A percentile compares a stretch with the other conserved stretches of the same genome.
Evolutionary conservation across 1,284 basidiomycete species (phyloP).

Genomic region (Ustilago shanxiensis): DNA sequence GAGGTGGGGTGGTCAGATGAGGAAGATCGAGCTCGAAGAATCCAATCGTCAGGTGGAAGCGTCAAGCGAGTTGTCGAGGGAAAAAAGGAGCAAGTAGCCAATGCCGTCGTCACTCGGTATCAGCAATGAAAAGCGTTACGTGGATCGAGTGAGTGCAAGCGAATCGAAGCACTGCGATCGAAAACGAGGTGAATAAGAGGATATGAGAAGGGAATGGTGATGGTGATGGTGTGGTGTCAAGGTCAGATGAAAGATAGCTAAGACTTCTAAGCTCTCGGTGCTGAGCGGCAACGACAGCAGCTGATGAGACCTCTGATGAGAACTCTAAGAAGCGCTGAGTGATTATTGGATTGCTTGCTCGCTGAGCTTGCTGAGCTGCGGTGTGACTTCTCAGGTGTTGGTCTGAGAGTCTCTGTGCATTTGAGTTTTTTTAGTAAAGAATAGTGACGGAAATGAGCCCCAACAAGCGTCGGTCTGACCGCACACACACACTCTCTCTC

Average conservation of each 20-base stretch:
- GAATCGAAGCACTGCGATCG: conserved; percentile 18
- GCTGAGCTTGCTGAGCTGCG: neutral
- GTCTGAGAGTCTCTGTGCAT: neutral
- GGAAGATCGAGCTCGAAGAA: conserved; percentile 21
- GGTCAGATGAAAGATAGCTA: neutral
- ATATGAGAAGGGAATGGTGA: conserved; percentile 13
- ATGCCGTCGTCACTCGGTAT: conserved; percentile 53
- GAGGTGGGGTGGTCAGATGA: conserved; percentile 1
- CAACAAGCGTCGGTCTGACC: conserved; percentile 28
- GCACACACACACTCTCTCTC: too few species aligned
- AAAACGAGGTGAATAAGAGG: conserved; percentile 9
- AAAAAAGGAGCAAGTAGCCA: conserved; percentile 20
- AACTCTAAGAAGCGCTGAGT: neutral
- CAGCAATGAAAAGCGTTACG: conserved; percentile 14
- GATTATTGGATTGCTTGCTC: neutral
- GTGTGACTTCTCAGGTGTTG: conserved; percentile 7
- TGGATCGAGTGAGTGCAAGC: conserved; percentile 9
- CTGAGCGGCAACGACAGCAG: neutral
- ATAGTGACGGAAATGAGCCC: conserved; percentile 14
- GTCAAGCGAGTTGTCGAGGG: conserved; percentile 21
- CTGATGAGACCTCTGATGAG: conserved; percentile 1
- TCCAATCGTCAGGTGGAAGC: conserved; percentile 43
- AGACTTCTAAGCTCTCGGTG: neutral
- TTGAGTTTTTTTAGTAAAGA: neutral
- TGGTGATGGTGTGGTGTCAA: conserved; percentile 38